phyloP scores from a whole-genome alignment of 352 stramenopile species.

The Phytopythium vexans region DNA sequence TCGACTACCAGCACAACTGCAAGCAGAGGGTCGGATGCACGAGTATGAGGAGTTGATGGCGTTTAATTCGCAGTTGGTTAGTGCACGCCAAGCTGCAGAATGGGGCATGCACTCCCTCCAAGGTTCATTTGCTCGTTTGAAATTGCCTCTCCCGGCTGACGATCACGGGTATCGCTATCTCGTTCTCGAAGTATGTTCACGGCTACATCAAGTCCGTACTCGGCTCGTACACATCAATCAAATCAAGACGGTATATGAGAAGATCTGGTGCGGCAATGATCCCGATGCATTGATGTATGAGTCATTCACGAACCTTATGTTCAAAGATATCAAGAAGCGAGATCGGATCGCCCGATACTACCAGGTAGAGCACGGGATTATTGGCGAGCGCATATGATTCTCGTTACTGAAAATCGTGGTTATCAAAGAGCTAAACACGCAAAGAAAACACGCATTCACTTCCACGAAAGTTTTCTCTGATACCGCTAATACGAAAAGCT shows the following conservation, averaged over 20 bases:
- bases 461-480: too few species aligned
- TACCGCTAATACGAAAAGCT: too few species aligned
- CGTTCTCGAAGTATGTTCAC: conserved; percentile 5
- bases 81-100: conserved; percentile 14
- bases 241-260: conserved; percentile 15
- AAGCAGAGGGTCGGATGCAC: not conserved
- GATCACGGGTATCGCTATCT: conserved; percentile 4
- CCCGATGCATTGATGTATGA: too few species aligned
- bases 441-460: too few species aligned
- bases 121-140: conserved; percentile 14
- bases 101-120: conserved; percentile 14
- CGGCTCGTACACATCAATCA: conserved; percentile 17
- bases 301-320: too few species aligned
- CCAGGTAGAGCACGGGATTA: too few species aligned
- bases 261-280: conserved; percentile 16
- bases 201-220: conserved; percentile 12
- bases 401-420: too few species aligned
- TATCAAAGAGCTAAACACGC: too few species aligned
- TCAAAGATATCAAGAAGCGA: too few species aligned
- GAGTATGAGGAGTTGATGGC: conserved; percentile 6
- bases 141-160: conserved; percentile 13
- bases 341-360: too few species aligned
- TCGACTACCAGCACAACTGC: conserved; percentile 1
- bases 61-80: conserved; percentile 11
- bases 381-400: too few species aligned